Percentiles rank a stretch among this genome's conserved stretches.
Conservation (phyloP, 352 stramenopile species). For the Pythium rishiriense region DNA sequence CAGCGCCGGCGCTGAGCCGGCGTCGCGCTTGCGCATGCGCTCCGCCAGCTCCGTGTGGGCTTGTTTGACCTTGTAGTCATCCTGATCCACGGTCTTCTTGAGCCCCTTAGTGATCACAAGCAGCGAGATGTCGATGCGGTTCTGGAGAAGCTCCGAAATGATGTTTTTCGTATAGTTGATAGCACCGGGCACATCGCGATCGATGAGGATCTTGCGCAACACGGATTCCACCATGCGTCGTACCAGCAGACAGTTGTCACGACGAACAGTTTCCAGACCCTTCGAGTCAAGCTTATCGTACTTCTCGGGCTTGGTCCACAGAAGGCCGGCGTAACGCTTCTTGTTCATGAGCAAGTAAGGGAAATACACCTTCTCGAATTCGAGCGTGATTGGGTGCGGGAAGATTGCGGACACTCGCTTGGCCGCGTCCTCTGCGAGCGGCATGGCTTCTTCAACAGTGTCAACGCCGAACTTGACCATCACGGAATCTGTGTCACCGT, state of each 20-base stretch:
- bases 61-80: constrained; percentile 99
- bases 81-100: constrained; percentile 97
- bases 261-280: constrained; percentile 98
- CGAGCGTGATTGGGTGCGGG: constrained; percentile 95
- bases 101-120: constrained; percentile 99
- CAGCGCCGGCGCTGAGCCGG: constrained; percentile 96
- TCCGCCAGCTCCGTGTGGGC: constrained; percentile 98
- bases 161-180: constrained; percentile 98
- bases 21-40: constrained; percentile 98
- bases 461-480: constrained; percentile 99
- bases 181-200: constrained; percentile 94
- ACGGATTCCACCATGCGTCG: constrained; percentile 97
- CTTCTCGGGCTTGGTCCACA: constrained; percentile 92
- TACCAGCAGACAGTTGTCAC: constrained; percentile 99
- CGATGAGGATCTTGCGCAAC: constrained; percentile 98
- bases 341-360: constrained; percentile 99
- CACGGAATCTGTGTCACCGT: constrained; percentile 99
- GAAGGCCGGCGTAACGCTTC: constrained; percentile 91
- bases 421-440: constrained; percentile 96
- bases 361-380: constrained; percentile 99
- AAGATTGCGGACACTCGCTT: constrained; percentile 97
- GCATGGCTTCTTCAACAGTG: constrained; percentile 97
- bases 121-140: constrained; percentile 99
- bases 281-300: constrained; percentile 99
- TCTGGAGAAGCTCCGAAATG: constrained; percentile 98